Evolutionary conservation across 345 rosid genomes (phyloP), one percentile per base, ranked within the genome.

Genomic region (Aethionema arabicum): DNA sequence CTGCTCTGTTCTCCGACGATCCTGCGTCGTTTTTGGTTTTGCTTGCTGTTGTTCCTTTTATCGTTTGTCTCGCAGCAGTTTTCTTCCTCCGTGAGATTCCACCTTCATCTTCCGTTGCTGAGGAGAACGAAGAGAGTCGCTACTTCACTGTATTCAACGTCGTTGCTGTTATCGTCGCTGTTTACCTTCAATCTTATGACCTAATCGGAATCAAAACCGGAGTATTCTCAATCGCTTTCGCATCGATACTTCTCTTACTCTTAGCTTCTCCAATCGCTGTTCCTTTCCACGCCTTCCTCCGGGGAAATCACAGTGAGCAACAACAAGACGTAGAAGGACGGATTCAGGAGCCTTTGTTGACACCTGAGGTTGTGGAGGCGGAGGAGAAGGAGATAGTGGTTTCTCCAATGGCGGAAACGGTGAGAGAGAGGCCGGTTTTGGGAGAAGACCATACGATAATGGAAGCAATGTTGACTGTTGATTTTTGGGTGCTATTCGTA

Each of bases 391-490:
- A 4, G 0, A 9, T 8, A 0, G 59, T 47, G 29, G 76, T 42
- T n/a, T 41, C 29, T 2, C 52, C 27, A 6, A 33, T 21, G 14
- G 66, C 8, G 38, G 36, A 32, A 35, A 70, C 54, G 75, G 59
- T 35, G 52, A 79, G 56, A 69, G 56, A 63, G 68, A 74, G 31
- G 47, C 96, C 96, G 35, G 79, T 49, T 16, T 32, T 90, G 3
- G 99, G 99, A 33, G 97, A 93, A 47, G 99, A 93, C 1, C 99
- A 93, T 42, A 85, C 97, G 29, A 80, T 93, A 5, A 6, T 69
- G 13, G 91, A 93, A 65, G 90, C 87, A 13, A 5, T 90, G 68
- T 9, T 41, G 66, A 90, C 91, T 11, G 41, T 73, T 30, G 99
- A 93, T 59, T 90, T 93, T 66, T 93, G 99, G 99, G 66, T 93